These are phyloP conservation scores for Gracilaria gracilis DNA, from an alignment of 23 red algal species.

Conservation along the genomic window DNA sequence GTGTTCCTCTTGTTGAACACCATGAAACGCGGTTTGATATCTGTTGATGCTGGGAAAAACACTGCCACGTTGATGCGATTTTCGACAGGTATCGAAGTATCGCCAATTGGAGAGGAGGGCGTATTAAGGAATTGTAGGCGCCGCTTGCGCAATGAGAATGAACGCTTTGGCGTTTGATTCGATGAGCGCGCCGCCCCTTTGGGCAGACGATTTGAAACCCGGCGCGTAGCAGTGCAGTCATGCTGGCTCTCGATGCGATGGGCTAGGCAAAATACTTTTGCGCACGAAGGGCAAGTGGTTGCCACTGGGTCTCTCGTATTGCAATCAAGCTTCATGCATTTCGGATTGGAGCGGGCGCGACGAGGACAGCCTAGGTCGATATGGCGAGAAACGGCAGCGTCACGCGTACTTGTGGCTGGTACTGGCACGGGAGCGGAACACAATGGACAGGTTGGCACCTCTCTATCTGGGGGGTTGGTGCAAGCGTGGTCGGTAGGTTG, in stretches of 20 bases:
- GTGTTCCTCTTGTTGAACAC: conserved; percentile 51
- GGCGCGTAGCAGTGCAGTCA: conserved; percentile 30
- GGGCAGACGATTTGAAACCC: background rate
- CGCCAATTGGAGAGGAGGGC: conserved; percentile 37
- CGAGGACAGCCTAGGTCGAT: conserved; percentile 57
- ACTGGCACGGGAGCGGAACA: conserved; percentile 54
- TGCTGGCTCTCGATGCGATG: conserved; percentile 70
- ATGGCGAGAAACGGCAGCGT: conserved; percentile 61
- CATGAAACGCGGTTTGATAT: conserved; percentile 49
- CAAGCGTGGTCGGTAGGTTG: conserved; percentile 45
- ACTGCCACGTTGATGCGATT: conserved; percentile 56
- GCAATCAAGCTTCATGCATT: conserved; percentile 51
- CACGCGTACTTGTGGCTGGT: conserved; percentile 19
- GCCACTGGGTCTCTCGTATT: conserved; percentile 49
- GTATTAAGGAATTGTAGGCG: conserved; percentile 32
- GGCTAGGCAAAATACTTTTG: conserved; percentile 50
- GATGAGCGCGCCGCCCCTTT: background rate
- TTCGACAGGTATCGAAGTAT: conserved; percentile 23
- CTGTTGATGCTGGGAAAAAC: conserved; percentile 31
- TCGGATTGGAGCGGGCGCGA: conserved; percentile 51
- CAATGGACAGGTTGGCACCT: conserved; percentile 64
- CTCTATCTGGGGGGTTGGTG: conserved; percentile 17
- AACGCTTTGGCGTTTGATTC: conserved; percentile 3
- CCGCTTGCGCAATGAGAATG: background rate
- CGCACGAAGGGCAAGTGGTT: conserved; percentile 55